Evolutionary conservation across 2,329 filamentous ascomycete species (phyloP), one percentile per base, ranked within the genome.

Genomic region (Dothiorella sarmentorum): DNA sequence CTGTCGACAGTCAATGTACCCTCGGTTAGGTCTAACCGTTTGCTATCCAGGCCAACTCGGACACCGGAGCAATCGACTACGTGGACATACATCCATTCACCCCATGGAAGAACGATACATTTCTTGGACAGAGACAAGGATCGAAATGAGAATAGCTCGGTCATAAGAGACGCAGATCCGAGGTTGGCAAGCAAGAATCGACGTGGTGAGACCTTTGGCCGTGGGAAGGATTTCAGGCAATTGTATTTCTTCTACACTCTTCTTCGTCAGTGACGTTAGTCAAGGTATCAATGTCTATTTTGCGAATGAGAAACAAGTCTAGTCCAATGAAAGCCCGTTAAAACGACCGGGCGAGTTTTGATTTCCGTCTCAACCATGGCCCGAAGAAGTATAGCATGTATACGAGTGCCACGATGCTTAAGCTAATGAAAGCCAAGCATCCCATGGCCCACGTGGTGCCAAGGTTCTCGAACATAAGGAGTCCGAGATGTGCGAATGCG

Each of bases 371-470:
- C 57, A 59, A 13, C 57, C 57, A 59, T 5, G 57, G 57, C 4
- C 57, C 57, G 24, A 59, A 55, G 31, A 59, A 59, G 27, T 59
- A 59, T n/a, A 59, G n/a, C 20, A 59, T 10, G 11, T 59, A 59
- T 4, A 59, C 57, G 18, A 59, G 40, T n/a, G 57, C 47, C 6
- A 59, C 57, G n/a, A 59, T 59, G n/a, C 57, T 40, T 18, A 59
- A 33, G 24, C 47, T 53, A 31, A 59, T 59, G 38, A 59, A 59
- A 15, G 57, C 57, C 24, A 59, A 49, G 11, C 57, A 59, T 3
- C 47, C 57, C 57, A 59, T 59, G 10, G 47, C 57, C 57, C 57
- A 59, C 1, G 57, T 59, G 5, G 57, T 59, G n/a, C 57, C 57
- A 17, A 59, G 57, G 20, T 59, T 59, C 26, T 43, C 47, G 22